Conservation (phyloP, 2,329 filamentous ascomycete species). For the Hymenoscyphus fraxineus region DNA sequence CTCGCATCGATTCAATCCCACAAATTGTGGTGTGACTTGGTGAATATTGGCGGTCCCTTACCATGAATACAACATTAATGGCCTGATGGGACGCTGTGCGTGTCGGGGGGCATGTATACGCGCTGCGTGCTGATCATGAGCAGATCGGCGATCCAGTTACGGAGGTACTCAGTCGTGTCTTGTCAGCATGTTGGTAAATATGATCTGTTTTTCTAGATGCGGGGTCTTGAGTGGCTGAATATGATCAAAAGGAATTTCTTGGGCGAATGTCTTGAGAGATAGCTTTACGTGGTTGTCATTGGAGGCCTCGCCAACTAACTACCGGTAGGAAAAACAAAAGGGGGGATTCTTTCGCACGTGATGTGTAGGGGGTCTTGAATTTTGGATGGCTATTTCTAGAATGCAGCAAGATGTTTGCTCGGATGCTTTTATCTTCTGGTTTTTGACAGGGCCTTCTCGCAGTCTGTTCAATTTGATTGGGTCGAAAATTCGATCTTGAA, state of each 20-base stretch:
- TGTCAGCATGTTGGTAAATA: not conserved
- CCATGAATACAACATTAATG: not conserved
- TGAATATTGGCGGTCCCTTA: not conserved
- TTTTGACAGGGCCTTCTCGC: too few relatives aligned
- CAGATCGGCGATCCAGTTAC: conserved; percentile 1
- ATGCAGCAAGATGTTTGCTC: too few relatives aligned
- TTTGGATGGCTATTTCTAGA: not conserved
- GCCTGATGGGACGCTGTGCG: not conserved
- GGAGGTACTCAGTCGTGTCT: not conserved
- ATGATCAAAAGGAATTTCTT: not conserved
- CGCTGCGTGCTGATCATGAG: not conserved
- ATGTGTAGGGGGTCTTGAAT: not conserved
- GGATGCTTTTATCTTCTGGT: too few relatives aligned
- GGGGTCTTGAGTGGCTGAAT: not conserved
- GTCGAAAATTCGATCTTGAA: too few relatives aligned
- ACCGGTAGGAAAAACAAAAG: not conserved
- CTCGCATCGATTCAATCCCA: not conserved
- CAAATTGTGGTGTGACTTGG: not conserved
- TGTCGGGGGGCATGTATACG: not conserved
- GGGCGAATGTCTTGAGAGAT: not conserved
- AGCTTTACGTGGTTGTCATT: not conserved
- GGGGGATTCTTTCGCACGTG: not conserved
- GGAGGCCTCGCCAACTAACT: not conserved
- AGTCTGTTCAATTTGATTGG: too few relatives aligned
- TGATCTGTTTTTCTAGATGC: not conserved